Evolutionary conservation across 371 early-diverging fungal genomes (phyloP).

Genomic region (Encephalitozoon cuniculi): DNA sequence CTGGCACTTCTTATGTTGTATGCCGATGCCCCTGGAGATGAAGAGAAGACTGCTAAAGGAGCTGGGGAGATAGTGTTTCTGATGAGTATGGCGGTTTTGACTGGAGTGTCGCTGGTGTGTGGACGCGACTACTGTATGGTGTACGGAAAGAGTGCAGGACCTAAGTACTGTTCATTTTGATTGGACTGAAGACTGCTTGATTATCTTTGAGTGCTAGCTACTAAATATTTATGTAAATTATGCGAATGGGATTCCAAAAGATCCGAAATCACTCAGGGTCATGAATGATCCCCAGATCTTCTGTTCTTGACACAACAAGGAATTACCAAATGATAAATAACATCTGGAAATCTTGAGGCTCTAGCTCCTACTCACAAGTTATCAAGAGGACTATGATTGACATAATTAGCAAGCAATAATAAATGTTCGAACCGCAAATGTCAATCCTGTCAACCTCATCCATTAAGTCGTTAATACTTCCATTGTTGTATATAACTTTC

Average conservation of each 20-base stretch:
- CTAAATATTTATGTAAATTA: too few relatives aligned
- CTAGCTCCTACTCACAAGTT: neutral
- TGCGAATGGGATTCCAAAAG: too few relatives aligned
- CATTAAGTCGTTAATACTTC: neutral
- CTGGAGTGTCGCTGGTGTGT: neutral
- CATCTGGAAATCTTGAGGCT: neutral
- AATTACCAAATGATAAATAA: too few relatives aligned
- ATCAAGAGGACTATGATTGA: neutral
- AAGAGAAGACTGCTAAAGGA: too few relatives aligned
- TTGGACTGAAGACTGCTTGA: too few relatives aligned
- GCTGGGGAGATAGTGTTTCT: neutral
- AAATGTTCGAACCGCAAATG: neutral
- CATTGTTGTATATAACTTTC: slow-evolving; percentile 12
- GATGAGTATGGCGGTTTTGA: neutral
- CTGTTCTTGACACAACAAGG: too few relatives aligned
- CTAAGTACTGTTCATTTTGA: too few relatives aligned
- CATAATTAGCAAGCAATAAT: neutral
- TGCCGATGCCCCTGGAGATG: too few relatives aligned
- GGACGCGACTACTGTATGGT: neutral
- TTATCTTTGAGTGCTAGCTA: too few relatives aligned
- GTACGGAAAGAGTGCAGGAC: neutral
- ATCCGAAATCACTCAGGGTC: too few relatives aligned
- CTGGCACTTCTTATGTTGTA: neutral
- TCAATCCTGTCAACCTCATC: neutral
- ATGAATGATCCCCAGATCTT: too few relatives aligned